Evolutionary conservation across 2,329 filamentous ascomycete species (phyloP), one percentile per base, ranked within the genome.

Genomic region (Aspergillus chevalieri): DNA sequence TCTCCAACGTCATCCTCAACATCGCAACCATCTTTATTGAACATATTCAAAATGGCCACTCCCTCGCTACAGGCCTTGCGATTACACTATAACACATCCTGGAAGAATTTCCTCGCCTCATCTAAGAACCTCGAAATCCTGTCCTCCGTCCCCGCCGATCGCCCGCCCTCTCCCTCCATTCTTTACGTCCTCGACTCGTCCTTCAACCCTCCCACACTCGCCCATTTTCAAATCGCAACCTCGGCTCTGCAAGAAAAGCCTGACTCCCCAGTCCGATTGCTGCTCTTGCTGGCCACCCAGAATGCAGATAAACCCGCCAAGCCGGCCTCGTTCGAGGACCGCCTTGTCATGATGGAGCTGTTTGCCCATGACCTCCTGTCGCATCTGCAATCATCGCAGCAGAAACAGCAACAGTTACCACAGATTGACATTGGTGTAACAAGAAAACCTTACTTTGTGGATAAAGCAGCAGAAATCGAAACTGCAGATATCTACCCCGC

Each of bases 121-220:
- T 49, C 59, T 12, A 63, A 58, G 36, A 56, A 59, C 17, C 67
- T 73, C 15, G 65, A 70, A 43, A 47, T 68, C 36, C 48, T 69
- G 34, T 58, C 61, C 42, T 60, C 61, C 4, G 51, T 68, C 9
- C 50, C 60, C 38, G 30, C 33, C 28, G 42, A 43, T 4, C 17
- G 24, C 47, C 54, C 44, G 43, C 45, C 45, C 38, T 52, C 43
- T 46, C 59, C 65, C 30, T 56, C 59, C n/a, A 57, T 62, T n/a
- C 75, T 85, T 47, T 82, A 82, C 65, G 80, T 85, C 48, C 73
- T 85, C 43, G 82, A 85, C 61, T 84, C 81, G 0, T 83, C 80
- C 21, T 85, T 84, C 75, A 85, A 85, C 54, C 82, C 82, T 9
- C 82, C 82, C 1, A 82, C 80, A 3, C 69, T 73, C 47, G 82